Base-by-base conservation (phyloP, 192 early-diverging fungal genomes). In the Backusella luteola region DNA sequence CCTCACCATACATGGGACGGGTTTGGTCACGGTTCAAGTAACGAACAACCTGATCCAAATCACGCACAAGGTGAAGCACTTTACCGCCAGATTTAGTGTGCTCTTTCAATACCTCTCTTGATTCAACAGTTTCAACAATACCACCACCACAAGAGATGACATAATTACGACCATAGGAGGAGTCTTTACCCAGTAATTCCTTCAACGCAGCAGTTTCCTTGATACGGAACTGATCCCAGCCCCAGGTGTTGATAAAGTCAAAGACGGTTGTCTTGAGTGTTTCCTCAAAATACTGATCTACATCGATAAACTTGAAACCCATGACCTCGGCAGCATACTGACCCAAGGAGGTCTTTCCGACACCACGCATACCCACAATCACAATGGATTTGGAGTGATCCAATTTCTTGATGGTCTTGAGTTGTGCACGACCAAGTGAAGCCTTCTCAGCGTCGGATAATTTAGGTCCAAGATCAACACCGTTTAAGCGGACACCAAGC, bases 351-450 rank as follows among this genome's bases (percentile, higher is more conserved):
- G 96, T 95, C 84, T 99, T 99, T 68, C 98, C 98, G 6, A 91
- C 96, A n/a, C 97, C 98, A 75, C 98, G 92, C 98, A 99, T 99
- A 49, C 98, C 98, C 78, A 99, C 93, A n/a, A 99, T 82, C 15
- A 99, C 89, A n/a, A 97, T 81, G 26, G 93, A 79, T 59, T 79
- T 80, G 67, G 67, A 12, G 9, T 67, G 73, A 29, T 77, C 70
- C 71, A 23, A 76, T 66, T 66, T 80, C 75, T 34, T 84, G 77
- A 17, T 81, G 66, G 34, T 80, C 77, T 7, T 86, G 67, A 4
- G 38, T 2, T 26, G 17, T 26, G 36, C 72, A 21, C 34, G 49
- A 67, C 46, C 66, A 15, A 70, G 41, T 29, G 38, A 15, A 4
- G 59, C 17, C 44, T 52, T 68, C 6, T 53, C 63, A 21, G 46